A percentile compares a stretch with the other conserved stretches of the same genome.
Evolutionary conservation across 768 basidiomycete genomes (phyloP).

Genomic region (Mycena maculata): DNA sequence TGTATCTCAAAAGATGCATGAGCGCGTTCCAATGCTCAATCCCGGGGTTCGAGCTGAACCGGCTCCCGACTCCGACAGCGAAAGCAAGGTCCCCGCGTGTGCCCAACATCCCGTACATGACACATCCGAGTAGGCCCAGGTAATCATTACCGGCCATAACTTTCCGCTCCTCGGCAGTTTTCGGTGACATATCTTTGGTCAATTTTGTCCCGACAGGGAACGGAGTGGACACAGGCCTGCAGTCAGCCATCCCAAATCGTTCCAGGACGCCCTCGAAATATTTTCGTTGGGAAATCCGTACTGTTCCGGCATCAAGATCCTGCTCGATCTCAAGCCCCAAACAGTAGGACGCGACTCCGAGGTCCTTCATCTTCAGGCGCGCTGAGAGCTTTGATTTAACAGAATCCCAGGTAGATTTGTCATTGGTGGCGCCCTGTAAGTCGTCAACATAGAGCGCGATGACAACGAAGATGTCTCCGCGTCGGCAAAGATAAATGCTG

Average conservation of each 20-base stretch:
- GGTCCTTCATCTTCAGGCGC: conserved; percentile 2
- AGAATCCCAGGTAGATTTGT: background rate
- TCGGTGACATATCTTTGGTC: background rate
- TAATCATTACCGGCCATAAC: conserved; percentile 6
- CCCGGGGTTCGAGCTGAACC: background rate
- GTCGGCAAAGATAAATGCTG: conserved; percentile 12
- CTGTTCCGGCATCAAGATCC: background rate
- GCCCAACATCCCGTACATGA: conserved; percentile 6
- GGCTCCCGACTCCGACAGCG: background rate
- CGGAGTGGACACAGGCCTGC: background rate
- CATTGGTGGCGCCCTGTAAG: background rate
- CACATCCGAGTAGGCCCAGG: background rate
- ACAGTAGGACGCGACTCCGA: conserved; percentile 1
- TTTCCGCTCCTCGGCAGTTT: background rate
- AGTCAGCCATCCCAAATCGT: background rate
- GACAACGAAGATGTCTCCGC: background rate
- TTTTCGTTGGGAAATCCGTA: background rate
- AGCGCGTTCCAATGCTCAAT: conserved; percentile 1
- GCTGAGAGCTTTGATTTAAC: conserved; percentile 1
- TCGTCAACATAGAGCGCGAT: conserved; percentile 2
- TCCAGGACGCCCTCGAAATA: conserved; percentile 1
- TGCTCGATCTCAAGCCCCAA: background rate
- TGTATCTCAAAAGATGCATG: background rate
- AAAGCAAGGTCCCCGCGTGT: background rate
- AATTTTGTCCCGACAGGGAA: conserved; percentile 2